Base-by-base conservation (phyloP, 1,284 basidiomycete genomes). In the Puccinia triticina region DNA sequence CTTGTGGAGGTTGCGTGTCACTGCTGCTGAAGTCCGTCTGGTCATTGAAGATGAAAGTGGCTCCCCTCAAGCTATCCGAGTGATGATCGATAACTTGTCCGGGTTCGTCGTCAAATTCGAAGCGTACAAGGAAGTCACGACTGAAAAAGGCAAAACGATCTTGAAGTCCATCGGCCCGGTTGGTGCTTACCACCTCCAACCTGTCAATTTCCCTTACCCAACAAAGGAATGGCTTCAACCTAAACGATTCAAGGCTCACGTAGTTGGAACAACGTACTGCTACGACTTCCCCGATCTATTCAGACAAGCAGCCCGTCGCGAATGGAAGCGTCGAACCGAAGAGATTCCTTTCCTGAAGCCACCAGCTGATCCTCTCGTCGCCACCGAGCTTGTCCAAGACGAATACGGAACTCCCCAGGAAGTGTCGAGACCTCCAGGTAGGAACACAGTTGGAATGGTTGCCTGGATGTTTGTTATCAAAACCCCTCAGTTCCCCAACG, bases 191-290 rank as follows among this genome's bases (percentile, higher is more conserved):
- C 95, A 98, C 88, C 90, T 97, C 69, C 95, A 95, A 88, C 94
- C 94, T 37, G 95, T 96, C 85, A 93, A 94, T 88, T 92, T 92
- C 84, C 90, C 94, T 0, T 98, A 99, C 88, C 91, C 96, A 23
- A 98, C 96, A 83, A 99, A 98, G 89, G 96, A 98, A 87, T 98
- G 95, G n/a, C 90, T 99, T 77, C 97, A 99, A 88, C 96, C 96
- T 82, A 96, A 97, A 88, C 95, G 97, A 85, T 98, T 98, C 89
- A 96, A 98, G 87, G 97, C 97, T n/a, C 97, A 99, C 88, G 91
- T 97, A 82, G 92, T 98, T 84, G 96, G 97, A 83, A 99, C 97
- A 46, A 99, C 96, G 73, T 99, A 99, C 87, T 96, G 93, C 61
- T 89, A 99, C 89, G 97, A 99, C 89, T 98, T 99, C 92, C 95